Conservation (phyloP, 352 stramenopile genomes). For the Phytophthora parvispora region DNA sequence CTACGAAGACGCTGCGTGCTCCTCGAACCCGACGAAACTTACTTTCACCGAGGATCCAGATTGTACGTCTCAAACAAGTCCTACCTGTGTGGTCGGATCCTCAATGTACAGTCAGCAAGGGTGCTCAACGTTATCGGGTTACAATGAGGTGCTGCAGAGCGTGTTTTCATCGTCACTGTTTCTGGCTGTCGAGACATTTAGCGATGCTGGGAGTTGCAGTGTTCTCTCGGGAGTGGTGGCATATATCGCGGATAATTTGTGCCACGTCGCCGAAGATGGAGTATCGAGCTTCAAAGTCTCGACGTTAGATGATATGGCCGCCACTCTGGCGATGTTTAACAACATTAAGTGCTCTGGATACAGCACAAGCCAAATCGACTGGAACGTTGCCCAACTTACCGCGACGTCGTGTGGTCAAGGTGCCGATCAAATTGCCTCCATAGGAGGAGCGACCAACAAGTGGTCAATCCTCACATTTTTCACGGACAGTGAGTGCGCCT, state of each 20-base stretch:
- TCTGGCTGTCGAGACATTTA: not conserved
- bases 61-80: not conserved
- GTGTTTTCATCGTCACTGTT: not conserved
- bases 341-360: not conserved
- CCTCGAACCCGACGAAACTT: not conserved
- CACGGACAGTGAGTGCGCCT: slow-evolving; percentile 3
- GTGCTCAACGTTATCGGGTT: not conserved
- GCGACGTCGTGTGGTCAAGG: not conserved
- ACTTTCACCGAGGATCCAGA: not conserved
- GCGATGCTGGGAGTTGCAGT: not conserved
- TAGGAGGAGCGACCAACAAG: slow-evolving; percentile 6
- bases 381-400: slow-evolving; percentile 4
- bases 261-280: slow-evolving; percentile 2
- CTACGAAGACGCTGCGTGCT: not conserved
- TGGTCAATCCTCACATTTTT: slow-evolving; percentile 13
- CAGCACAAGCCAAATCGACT: not conserved
- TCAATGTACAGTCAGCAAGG: not conserved
- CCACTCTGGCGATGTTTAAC: not conserved
- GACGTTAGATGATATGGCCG: not conserved
- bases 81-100: not conserved
- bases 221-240: not conserved
- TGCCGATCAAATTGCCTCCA: not conserved
- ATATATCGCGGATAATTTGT: not conserved
- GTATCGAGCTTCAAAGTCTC: slow-evolving; percentile 2
- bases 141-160: not conserved